A percentile compares a stretch with the other conserved stretches of the same genome.
These are phyloP conservation scores for Syzygium oleosum DNA, from an alignment of 345 rosid genomes.

Conservation along the genomic window DNA sequence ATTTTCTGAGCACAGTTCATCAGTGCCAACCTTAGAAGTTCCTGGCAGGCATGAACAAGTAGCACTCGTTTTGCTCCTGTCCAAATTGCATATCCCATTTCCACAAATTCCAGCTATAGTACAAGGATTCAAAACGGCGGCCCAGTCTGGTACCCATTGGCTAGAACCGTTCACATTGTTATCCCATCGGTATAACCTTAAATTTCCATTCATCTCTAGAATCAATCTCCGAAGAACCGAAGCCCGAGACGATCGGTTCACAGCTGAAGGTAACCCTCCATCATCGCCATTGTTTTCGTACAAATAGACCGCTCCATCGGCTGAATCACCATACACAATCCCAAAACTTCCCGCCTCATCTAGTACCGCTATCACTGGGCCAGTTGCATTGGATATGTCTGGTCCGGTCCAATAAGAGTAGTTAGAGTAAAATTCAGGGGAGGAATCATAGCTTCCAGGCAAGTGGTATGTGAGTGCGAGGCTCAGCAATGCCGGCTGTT, in stretches of 20 bases:
- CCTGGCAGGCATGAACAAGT: conserved; percentile 75
- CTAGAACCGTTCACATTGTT: conserved; percentile 65
- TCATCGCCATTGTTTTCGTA: conserved; percentile 64
- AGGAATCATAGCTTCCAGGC: conserved; percentile 13
- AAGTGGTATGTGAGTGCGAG: conserved; percentile 68
- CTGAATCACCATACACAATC: conserved; percentile 64
- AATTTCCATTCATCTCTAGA: conserved; percentile 69
- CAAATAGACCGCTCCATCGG: conserved; percentile 71
- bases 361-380: conserved; percentile 62
- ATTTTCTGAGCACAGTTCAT: background rate
- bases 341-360: conserved; percentile 86
- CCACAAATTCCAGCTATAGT: conserved; percentile 83
- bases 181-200: conserved; percentile 76
- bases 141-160: conserved; percentile 86
- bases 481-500: conserved; percentile 69
- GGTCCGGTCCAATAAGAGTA: conserved; percentile 83
- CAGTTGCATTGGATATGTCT: conserved; percentile 77
- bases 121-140: conserved; percentile 86
- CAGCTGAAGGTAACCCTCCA: conserved; percentile 27
- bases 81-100: conserved; percentile 70
- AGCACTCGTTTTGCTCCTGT: conserved; percentile 63
- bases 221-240: conserved; percentile 49
- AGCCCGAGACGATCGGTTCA: conserved; percentile 18
- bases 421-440: conserved; percentile 33
- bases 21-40: conserved; percentile 15